Evolutionary conservation across 495 filamentous ascomycete genomes (phyloP).

Genomic region (Annulohypoxylon moriforme): DNA sequence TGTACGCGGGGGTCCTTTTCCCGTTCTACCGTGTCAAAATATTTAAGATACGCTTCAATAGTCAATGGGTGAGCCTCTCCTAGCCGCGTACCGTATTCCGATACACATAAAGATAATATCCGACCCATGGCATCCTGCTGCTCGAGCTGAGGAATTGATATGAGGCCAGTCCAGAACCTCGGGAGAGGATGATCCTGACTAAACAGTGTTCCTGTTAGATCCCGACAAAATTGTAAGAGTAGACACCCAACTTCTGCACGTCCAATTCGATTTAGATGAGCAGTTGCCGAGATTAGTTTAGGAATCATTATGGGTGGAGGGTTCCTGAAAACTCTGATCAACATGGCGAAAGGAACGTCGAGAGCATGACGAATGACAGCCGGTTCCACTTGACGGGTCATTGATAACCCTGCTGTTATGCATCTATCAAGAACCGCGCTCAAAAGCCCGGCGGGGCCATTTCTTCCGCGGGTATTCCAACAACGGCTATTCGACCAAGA

Average conservation of each 20-base stretch:
- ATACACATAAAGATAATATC: conserved; percentile 41
- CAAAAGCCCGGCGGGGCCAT: conserved; percentile 44
- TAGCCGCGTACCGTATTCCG: conserved; percentile 41
- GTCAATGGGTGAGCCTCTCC: conserved; percentile 43
- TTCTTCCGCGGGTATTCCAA: conserved; percentile 43
- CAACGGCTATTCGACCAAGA: conserved; percentile 40
- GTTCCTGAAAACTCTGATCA: conserved; percentile 47
- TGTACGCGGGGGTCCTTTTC: conserved; percentile 41
- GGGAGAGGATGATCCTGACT: conserved; percentile 34
- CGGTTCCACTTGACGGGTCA: conserved; percentile 45
- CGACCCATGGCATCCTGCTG: conserved; percentile 39
- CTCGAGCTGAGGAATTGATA: conserved; percentile 38
- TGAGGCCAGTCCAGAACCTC: conserved; percentile 45
- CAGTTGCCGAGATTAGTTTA: conserved; percentile 42
- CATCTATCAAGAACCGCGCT: conserved; percentile 46
- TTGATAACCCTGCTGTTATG: conserved; percentile 46
- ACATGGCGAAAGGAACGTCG: conserved; percentile 44
- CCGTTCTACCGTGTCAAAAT: conserved; percentile 46
- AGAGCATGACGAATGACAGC: conserved; percentile 35
- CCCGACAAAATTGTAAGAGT: conserved; percentile 46
- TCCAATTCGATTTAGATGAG: conserved; percentile 43
- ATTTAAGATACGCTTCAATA: conserved; percentile 43
- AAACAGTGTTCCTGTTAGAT: conserved; percentile 38
- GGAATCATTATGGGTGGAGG: conserved; percentile 46
- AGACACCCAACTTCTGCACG: conserved; percentile 44